phyloP scores from a whole-genome alignment of 2,329 filamentous ascomycete species.

The Dactylellina haptotyla region DNA sequence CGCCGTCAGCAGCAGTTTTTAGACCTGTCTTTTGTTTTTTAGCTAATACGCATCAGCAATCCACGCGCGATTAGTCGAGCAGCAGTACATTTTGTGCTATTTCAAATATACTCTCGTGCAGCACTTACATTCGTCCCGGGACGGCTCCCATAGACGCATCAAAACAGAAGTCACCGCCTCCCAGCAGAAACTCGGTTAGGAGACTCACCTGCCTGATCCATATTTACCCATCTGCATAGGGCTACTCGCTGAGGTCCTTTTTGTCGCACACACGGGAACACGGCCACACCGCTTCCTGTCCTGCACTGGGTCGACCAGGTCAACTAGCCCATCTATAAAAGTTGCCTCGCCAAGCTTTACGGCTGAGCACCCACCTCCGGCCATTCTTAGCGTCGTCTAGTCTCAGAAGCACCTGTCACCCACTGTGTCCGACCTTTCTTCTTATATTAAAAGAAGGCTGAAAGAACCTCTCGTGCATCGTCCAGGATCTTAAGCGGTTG shows the following conservation, averaged over 20 bases:
- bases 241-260: constrained; percentile 26
- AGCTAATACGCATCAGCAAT: too few relatives aligned
- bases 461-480: constrained; percentile 17
- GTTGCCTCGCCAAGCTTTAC: constrained; percentile 52
- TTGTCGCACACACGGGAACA: constrained; percentile 31
- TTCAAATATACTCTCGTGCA: constrained; percentile 6
- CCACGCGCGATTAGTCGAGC: too few relatives aligned
- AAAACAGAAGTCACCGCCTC: constrained; percentile 53
- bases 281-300: constrained; percentile 43
- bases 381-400: constrained; percentile 26
- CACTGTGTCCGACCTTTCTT: constrained; percentile 8
- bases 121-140: constrained; percentile 3
- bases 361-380: constrained; percentile 45
- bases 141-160: constrained; percentile 36
- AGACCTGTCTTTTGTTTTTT: constrained; percentile 2
- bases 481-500: constrained; percentile 31
- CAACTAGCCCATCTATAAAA: constrained; percentile 25
- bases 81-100: too few relatives aligned
- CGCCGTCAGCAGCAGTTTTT: constrained; percentile 10
- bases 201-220: constrained; percentile 35
- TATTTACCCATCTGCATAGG: constrained; percentile 39
- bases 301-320: not conserved
- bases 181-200: constrained; percentile 23
- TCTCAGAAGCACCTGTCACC: constrained; percentile 7
- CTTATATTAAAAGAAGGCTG: constrained; percentile 47